Percentiles rank a stretch among this genome's conserved stretches.
Evolutionary conservation across 495 filamentous ascomycete genomes (phyloP).

Genomic region (Penicillium mononematosum): DNA sequence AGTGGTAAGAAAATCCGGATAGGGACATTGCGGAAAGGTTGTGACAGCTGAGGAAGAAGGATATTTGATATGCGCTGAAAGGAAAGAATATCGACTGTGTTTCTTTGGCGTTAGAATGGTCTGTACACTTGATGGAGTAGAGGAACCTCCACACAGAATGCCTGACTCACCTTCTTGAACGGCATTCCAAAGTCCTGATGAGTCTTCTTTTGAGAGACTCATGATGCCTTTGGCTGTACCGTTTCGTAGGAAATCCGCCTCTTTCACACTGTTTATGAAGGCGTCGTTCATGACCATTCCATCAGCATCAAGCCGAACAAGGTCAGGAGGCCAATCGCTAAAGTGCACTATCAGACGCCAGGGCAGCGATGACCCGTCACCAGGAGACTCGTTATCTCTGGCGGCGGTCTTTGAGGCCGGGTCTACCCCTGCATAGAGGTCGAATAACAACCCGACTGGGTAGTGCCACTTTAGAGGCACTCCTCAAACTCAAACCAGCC

Average conservation of each 20-base stretch:
- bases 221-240: conserved; percentile 92
- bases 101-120: conserved; percentile 5
- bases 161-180: conserved; percentile 71
- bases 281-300: conserved; percentile 71
- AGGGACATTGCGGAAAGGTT: conserved; percentile 75
- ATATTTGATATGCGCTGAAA: conserved; percentile 74
- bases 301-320: conserved; percentile 61
- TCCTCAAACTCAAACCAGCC: conserved; percentile 71
- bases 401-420: conserved; percentile 44
- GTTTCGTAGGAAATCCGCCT: conserved; percentile 90
- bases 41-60: conserved; percentile 71
- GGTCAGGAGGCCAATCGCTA: conserved; percentile 68
- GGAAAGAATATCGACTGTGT: conserved; percentile 65
- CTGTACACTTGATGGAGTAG: not conserved
- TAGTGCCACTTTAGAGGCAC: conserved; percentile 89
- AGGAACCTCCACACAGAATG: not conserved
- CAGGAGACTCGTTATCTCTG: conserved; percentile 29
- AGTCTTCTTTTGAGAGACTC: conserved; percentile 85
- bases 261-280: conserved; percentile 92
- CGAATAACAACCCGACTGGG: conserved; percentile 81
- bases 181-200: conserved; percentile 79
- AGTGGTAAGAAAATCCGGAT: conserved; percentile 86
- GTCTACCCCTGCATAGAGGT: conserved; percentile 73
- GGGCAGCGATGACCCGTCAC: conserved; percentile 49
- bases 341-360: conserved; percentile 80